Evolutionary conservation across 192 early-diverging fungal genomes (phyloP).

Genomic region (Coemansia sp.): DNA sequence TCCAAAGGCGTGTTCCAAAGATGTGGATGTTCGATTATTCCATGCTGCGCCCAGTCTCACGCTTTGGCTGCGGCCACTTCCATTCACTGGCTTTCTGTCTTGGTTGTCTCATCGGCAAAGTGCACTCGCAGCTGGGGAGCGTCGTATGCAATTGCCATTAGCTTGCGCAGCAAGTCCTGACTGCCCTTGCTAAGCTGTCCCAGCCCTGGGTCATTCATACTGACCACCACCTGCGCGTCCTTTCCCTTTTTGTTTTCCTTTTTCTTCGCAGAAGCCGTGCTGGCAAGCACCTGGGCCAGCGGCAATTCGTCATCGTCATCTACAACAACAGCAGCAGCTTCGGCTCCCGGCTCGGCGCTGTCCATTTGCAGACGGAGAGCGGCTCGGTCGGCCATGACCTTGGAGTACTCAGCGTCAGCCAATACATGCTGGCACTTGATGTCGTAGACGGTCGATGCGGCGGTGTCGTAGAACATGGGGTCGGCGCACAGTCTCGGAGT

Average conservation of each 20-base stretch:
- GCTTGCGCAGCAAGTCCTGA: slow-evolving; percentile 29
- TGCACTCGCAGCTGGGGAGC: slow-evolving; percentile 18
- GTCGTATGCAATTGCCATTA: slow-evolving; percentile 33
- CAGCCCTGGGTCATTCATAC: slow-evolving; percentile 31
- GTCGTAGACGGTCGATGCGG: slow-evolving; percentile 53
- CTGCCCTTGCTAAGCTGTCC: slow-evolving; percentile 1
- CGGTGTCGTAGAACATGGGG: slow-evolving; percentile 52
- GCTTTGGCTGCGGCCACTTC: no score
- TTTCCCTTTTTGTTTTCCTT: background rate
- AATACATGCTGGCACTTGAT: slow-evolving; percentile 70
- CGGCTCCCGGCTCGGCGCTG: background rate
- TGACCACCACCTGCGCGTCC: slow-evolving; percentile 36
- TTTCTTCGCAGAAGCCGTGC: background rate
- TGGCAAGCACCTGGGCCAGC: slow-evolving; percentile 5
- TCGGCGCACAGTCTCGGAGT: slow-evolving; percentile 75
- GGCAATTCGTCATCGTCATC: slow-evolving; percentile 15
- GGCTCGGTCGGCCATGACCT: background rate
- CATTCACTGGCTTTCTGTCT: no score
- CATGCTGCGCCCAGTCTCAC: background rate
- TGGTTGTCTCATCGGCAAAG: slow-evolving; percentile 7
- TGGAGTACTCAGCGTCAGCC: slow-evolving; percentile 56
- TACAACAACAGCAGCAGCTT: background rate
- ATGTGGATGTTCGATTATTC: slow-evolving; percentile 10
- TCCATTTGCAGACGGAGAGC: background rate
- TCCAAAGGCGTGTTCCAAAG: background rate